A percentile compares a stretch with the other conserved stretches of the same genome.
phyloP scores from a whole-genome alignment of 768 basidiomycete genomes.

The Lactarius hengduanensis region DNA sequence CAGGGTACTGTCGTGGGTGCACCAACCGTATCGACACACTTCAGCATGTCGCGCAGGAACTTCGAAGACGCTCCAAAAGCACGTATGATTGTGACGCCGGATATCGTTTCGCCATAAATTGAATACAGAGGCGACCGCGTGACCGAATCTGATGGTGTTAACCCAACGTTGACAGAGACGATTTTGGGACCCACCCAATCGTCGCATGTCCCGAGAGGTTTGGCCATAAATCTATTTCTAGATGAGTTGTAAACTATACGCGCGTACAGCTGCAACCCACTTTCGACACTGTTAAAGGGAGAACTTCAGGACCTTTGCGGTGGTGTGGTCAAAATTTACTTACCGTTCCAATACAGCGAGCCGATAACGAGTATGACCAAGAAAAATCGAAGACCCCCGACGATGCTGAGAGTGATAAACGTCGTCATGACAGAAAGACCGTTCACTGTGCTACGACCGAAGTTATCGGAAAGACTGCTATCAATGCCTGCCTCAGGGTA shows the following conservation, averaged over 20 bases:
- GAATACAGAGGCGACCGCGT: conserved; percentile 52
- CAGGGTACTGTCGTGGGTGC: neutral
- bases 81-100: conserved; percentile 56
- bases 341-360: conserved; percentile 69
- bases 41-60: conserved; percentile 80
- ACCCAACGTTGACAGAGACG: neutral
- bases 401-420: conserved; percentile 67
- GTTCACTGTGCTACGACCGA: conserved; percentile 74
- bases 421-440: conserved; percentile 70
- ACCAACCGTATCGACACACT: conserved; percentile 75
- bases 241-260: conserved; percentile 20
- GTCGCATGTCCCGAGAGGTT: conserved; percentile 82
- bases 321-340: conserved; percentile 27
- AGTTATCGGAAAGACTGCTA: conserved; percentile 79
- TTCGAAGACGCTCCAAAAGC: conserved; percentile 89
- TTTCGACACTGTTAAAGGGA: conserved; percentile 10
- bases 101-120: conserved; percentile 53
- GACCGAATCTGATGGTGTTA: conserved; percentile 37
- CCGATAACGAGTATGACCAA: conserved; percentile 56
- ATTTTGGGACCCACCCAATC: conserved; percentile 52
- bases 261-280: conserved; percentile 7
- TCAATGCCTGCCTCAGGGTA: conserved; percentile 60
- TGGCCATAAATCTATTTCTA: conserved; percentile 63
- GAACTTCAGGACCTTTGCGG: conserved; percentile 1
- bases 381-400: conserved; percentile 78